A percentile compares a stretch with the other conserved stretches of the same genome.
These are phyloP conservation scores for Picocystis sp. DNA, from an alignment of 163 green algal species.

Conservation along the genomic window DNA sequence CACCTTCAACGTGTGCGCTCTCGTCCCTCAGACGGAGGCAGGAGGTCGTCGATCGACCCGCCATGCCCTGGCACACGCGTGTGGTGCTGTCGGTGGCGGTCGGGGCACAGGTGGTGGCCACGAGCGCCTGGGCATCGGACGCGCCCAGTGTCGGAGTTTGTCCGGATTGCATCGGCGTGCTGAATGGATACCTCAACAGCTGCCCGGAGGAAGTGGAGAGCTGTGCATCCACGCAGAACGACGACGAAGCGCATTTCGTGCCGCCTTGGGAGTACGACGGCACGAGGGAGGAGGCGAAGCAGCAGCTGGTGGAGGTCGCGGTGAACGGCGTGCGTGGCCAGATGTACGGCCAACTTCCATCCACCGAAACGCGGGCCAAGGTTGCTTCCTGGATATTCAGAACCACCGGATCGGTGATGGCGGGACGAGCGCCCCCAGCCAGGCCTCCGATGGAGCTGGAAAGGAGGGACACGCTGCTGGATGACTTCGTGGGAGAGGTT, in stretches of 20 bases:
- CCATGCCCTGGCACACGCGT: too few relatives aligned
- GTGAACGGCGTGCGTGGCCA: constrained; percentile 11
- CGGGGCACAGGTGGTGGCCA: too few relatives aligned
- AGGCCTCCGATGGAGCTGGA: constrained; percentile 9
- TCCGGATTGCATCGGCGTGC: constrained; percentile 25
- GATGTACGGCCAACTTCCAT: constrained; percentile 12
- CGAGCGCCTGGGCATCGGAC: too few relatives aligned
- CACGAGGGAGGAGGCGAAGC: constrained; percentile 7
- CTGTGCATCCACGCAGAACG: constrained; percentile 24
- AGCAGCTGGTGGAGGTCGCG: constrained; percentile 16
- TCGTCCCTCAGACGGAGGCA: too few relatives aligned
- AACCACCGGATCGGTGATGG: constrained; percentile 2
- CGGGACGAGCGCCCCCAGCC: constrained; percentile 10
- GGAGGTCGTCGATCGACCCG: too few relatives aligned
- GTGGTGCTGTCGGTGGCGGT: too few relatives aligned
- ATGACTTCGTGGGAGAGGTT: constrained; percentile 14
- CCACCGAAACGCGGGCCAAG: constrained; percentile 9
- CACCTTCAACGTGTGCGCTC: too few relatives aligned
- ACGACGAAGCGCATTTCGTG: constrained; percentile 29
- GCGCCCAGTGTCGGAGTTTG: constrained; percentile 16
- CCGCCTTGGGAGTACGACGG: constrained; percentile 19
- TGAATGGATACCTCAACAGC: constrained; percentile 29
- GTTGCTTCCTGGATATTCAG: constrained; percentile 18
- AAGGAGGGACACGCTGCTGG: constrained; percentile 10
- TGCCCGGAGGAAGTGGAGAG: constrained; percentile 15